These are phyloP conservation scores for Colletotrichum shisoi DNA, from an alignment of 2,329 filamentous ascomycete species.

Conservation along the genomic window DNA sequence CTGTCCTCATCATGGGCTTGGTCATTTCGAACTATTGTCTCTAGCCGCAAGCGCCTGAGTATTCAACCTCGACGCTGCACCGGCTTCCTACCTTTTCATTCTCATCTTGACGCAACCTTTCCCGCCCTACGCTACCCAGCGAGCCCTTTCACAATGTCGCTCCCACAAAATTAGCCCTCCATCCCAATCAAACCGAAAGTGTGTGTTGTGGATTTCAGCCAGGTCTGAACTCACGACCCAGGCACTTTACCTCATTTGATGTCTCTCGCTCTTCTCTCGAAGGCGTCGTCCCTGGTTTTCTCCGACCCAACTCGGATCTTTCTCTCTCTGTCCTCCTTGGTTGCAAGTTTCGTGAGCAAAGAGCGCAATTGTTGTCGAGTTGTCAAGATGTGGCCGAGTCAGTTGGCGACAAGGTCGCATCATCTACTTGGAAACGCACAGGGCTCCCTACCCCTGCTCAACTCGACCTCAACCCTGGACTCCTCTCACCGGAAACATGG, in stretches of 20 bases:
- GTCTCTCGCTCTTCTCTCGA: neutral
- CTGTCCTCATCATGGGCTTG: neutral
- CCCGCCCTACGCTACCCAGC: neutral
- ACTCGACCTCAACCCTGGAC: neutral
- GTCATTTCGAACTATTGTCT: neutral
- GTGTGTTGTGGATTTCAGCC: neutral
- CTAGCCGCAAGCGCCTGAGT: neutral
- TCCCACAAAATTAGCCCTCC: neutral
- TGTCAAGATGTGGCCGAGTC: slow-evolving; percentile 1
- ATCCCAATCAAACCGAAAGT: neutral
- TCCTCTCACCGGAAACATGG: neutral
- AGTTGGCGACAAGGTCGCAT: neutral
- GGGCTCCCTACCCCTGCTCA: slow-evolving; percentile 10
- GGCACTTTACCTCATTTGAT: neutral
- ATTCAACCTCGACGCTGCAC: neutral
- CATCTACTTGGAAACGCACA: neutral
- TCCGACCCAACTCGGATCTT: neutral
- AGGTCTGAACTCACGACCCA: neutral
- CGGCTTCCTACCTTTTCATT: neutral
- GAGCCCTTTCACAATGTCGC: neutral
- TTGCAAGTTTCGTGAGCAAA: neutral
- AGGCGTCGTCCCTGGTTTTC: neutral
- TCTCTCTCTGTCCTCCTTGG: neutral
- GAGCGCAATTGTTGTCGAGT: neutral
- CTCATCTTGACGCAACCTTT: neutral